Percentiles rank a stretch among this genome's conserved stretches.
Conservation (phyloP, 1,139 yeast genomes). For the Geotrichum bryndzae region DNA sequence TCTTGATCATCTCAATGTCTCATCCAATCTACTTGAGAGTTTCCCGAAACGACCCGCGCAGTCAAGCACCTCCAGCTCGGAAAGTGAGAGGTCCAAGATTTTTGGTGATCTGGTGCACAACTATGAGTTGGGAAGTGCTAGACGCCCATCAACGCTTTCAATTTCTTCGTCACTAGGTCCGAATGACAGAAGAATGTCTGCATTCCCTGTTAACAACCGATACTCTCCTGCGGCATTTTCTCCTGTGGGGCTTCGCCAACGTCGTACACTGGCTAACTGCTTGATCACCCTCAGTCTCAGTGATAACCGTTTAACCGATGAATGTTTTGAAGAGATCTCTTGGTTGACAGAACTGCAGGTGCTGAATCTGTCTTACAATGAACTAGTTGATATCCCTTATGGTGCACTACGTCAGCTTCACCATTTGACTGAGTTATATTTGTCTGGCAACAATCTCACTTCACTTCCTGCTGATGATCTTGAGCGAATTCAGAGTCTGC, state of each 20-base stretch:
- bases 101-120: constrained; percentile 20
- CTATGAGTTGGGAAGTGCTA: constrained; percentile 20
- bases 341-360: constrained; percentile 53
- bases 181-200: constrained; percentile 10
- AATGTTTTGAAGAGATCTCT: constrained; percentile 65
- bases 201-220: constrained; percentile 4
- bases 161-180: constrained; percentile 24
- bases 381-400: constrained; percentile 69
- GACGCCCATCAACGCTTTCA: constrained; percentile 25
- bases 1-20: constrained; percentile 59
- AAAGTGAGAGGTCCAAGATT: constrained; percentile 8
- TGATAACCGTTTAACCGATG: constrained; percentile 79
- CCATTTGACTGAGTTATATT: constrained; percentile 58
- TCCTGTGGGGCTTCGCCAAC: constrained; percentile 12
- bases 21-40: constrained; percentile 67
- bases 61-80: constrained; percentile 15
- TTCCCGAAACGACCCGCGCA: constrained; percentile 46
- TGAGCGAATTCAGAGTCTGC: constrained; percentile 53
- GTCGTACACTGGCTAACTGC: constrained; percentile 33
- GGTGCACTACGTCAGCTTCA: constrained; percentile 60
- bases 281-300: constrained; percentile 59
- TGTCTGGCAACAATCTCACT: constrained; percentile 78
- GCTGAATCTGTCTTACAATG: constrained; percentile 78
- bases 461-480: constrained; percentile 83
- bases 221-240: constrained; percentile 9